phyloP scores from a whole-genome alignment of 2,329 filamentous ascomycete species.

The Xylariomycetidae sp. region DNA sequence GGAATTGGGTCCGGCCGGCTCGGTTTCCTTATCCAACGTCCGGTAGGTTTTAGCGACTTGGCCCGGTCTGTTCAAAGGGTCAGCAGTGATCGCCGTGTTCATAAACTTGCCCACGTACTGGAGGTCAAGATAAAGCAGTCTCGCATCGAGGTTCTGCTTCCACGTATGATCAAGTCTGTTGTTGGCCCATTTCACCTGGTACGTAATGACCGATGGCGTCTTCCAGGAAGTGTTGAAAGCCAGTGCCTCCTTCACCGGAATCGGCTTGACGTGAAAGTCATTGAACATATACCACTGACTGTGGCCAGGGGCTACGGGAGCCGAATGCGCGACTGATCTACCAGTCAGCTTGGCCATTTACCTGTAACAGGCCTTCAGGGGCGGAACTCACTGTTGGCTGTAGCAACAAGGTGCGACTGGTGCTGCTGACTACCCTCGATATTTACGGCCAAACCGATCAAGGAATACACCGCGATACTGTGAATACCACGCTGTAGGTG shows the following conservation, averaged over 20 bases:
- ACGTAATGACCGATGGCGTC: conserved; percentile 78
- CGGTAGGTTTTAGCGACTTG: conserved; percentile 52
- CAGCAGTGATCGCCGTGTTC: conserved; percentile 10
- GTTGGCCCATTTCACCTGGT: conserved; percentile 74
- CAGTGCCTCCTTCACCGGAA: conserved; percentile 76
- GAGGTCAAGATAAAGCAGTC: conserved; percentile 70
- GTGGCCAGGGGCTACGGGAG: conserved; percentile 49
- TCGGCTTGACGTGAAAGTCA: conserved; percentile 82
- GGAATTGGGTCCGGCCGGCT: conserved; percentile 64
- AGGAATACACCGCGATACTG: conserved; percentile 80
- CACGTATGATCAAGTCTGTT: conserved; percentile 80
- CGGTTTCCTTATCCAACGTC: conserved; percentile 49
- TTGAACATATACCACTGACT: conserved; percentile 95
- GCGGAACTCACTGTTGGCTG: conserved; percentile 65
- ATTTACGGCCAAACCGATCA: conserved; percentile 84
- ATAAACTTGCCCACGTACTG: conserved; percentile 32
- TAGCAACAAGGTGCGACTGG: conserved; percentile 84
- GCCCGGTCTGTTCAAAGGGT: conserved; percentile 30
- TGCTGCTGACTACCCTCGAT: conserved; percentile 81
- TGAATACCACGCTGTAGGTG: conserved; percentile 75
- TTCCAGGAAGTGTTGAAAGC: conserved; percentile 92
- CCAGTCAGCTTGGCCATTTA: conserved; percentile 21
- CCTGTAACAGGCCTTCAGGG: too few species aligned
- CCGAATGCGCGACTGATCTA: conserved; percentile 57
- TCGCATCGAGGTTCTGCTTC: conserved; percentile 79